Evolutionary conservation across 495 filamentous ascomycete species (phyloP).

Genomic region (Trichoderma virens): DNA sequence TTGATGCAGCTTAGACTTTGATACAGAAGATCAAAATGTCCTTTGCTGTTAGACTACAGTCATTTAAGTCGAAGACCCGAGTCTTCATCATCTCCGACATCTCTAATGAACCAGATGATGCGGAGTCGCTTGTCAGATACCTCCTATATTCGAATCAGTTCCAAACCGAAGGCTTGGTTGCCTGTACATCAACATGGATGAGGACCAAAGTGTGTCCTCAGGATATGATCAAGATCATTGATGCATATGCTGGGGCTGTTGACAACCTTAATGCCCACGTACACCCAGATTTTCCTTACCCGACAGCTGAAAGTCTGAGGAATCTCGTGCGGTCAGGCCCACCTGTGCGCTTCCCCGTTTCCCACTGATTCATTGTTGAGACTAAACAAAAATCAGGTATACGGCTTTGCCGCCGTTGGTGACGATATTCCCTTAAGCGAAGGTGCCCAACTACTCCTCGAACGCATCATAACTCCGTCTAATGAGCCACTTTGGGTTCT

Average conservation of each 20-base stretch:
- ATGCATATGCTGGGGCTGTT: constrained; percentile 33
- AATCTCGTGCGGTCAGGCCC: constrained; percentile 25
- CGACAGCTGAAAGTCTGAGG: constrained; percentile 24
- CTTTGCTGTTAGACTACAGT: background rate
- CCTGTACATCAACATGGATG: constrained; percentile 36
- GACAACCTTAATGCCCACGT: constrained; percentile 35
- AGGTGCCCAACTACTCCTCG: constrained; percentile 33
- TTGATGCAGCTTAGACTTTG: too few species aligned
- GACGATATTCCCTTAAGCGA: constrained; percentile 25
- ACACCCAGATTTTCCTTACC: constrained; percentile 27
- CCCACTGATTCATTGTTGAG: constrained; percentile 12
- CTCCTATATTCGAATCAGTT: constrained; percentile 38
- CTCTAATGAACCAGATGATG: constrained; percentile 39
- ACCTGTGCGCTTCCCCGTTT: background rate
- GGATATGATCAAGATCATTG: constrained; percentile 32
- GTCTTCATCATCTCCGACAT: constrained; percentile 40
- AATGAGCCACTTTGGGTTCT: constrained; percentile 36
- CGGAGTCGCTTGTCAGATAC: constrained; percentile 34
- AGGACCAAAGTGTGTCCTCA: constrained; percentile 26
- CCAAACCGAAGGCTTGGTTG: constrained; percentile 33
- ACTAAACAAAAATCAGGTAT: constrained; percentile 16
- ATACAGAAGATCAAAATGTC: too few species aligned
- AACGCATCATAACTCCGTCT: constrained; percentile 21
- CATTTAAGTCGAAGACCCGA: constrained; percentile 19
- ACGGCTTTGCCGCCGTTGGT: constrained; percentile 29